Conservation (phyloP, 2,329 filamentous ascomycete genomes). For the Hypoxylon sp. region DNA sequence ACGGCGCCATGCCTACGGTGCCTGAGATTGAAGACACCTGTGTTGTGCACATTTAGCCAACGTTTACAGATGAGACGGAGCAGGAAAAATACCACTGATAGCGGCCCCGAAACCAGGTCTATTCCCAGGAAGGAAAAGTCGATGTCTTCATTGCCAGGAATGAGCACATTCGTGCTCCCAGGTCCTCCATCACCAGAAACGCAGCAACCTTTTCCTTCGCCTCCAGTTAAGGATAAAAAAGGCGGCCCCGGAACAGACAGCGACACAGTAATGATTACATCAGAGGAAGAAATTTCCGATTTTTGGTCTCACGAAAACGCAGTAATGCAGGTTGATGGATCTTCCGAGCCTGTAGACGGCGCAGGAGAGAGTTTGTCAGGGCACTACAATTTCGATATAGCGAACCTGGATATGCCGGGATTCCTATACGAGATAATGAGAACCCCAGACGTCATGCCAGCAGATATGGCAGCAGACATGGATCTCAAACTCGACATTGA, state of each 20-base stretch:
- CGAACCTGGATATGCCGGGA: constrained; percentile 4
- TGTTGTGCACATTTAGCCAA: constrained; percentile 19
- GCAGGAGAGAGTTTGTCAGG: background rate
- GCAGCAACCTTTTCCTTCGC: constrained; percentile 6
- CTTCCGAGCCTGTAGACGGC: background rate
- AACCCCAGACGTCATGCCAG: background rate
- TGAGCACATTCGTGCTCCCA: constrained; percentile 16
- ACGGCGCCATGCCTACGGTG: constrained; percentile 14
- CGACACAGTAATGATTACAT: constrained; percentile 9
- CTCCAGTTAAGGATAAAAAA: background rate
- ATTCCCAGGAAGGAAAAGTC: constrained; percentile 5
- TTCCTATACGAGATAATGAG: constrained; percentile 12
- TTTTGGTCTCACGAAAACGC: constrained; percentile 7
- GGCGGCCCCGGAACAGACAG: background rate
- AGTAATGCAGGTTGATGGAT: background rate
- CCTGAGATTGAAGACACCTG: constrained; percentile 12
- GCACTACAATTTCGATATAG: constrained; percentile 13
- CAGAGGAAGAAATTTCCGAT: constrained; percentile 9
- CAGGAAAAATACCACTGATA: constrained; percentile 16
- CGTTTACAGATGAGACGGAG: constrained; percentile 15
- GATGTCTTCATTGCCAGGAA: constrained; percentile 10
- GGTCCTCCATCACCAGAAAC: constrained; percentile 6
- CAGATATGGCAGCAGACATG: constrained; percentile 8
- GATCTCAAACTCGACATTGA: constrained; percentile 11
- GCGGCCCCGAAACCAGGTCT: constrained; percentile 4